Evolutionary conservation across 2,329 filamentous ascomycete species (phyloP), one percentile per base, ranked within the genome.

Genomic region (Xylaria multiplex): DNA sequence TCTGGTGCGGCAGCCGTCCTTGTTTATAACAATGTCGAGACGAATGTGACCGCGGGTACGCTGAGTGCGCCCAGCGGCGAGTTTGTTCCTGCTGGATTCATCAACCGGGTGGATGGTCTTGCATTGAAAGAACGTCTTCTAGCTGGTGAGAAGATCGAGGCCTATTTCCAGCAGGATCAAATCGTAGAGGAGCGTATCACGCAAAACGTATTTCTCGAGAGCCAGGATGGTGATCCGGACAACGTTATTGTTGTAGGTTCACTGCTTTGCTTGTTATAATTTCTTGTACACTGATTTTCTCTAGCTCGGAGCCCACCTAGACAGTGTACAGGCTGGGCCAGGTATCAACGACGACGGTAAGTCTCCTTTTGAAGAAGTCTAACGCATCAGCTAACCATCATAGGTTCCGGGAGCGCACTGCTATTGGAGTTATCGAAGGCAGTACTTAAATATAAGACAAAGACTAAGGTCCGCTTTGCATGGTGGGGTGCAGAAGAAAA

Each of bases 401-500:
- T 14, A 65, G 62, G 56, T 11, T 65, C 62, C 16, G 62, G 62
- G 11, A 61, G 40, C 14, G 56, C 62, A 19, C 35, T 65, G 0
- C n/a, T 65, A 11, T 61, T 65, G 14, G 62, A 65, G 27, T 19
- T 65, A 19, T 65, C 62, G 1, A 60, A 60, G 14, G 56, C 62
- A 0, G 62, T 61, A 3, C 57, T 65, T 3, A 61, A 65, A 32
- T 65, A 65, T 16, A 61, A 56, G 50, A 65, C 57, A n/a, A 65
- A 49, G 13, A 65, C 62, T 1, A 65, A 65, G 30, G 56, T 65
- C 13, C 62, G 62, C 22, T 65, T 65, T 49, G 62, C 62, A 6
- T 65, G 62, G 62, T 65, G 62, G 62, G 62, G 62, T 16, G 62
- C 62, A 11, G 62, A 65, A 50, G 62, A 65, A 45, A 65, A 65